Evolutionary conservation across 2,329 filamentous ascomycete species (phyloP), one percentile per base, ranked within the genome.

Genomic region (Taxawa tesnikishii): DNA sequence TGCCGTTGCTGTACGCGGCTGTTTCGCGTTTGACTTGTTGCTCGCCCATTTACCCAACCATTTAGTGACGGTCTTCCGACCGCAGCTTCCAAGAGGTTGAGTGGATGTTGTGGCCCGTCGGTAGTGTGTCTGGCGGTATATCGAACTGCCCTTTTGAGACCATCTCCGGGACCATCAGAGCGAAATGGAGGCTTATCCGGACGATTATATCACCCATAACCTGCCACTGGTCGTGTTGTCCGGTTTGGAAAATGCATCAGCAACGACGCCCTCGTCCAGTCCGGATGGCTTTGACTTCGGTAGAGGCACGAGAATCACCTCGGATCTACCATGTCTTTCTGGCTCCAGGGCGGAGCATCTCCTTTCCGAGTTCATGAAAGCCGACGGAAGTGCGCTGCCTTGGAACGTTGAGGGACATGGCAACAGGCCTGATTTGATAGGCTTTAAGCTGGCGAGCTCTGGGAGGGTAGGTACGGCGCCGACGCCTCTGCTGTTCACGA

Each of bases 171-270:
- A 27, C 29, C 12, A 29, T 9, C 13, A 15, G 8, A n/a, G 12
- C 11, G 15, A n/a, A 17, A 90, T 90, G 83, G 80, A 90, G 57
- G 81, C 72, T 47, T 88, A 84, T 59, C 80, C 82, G 33, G 55
- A 62, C 37, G 79, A 79, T 56, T 93, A 87, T 62, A 67, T 93
- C 55, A 74, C 78, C 53, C 85, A 90, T 59, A 92, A 90, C 59
- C 69, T 92, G 47, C 88, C 88, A 21, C 69, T 94, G 36, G 61
- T 96, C 39, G 65, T 92, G 28, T 70, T 93, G 19, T 84, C 84
- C 23, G 90, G 88, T 9, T 68, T 94, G 19, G 67, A 59, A 50
- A 59, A 56, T 13, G 43, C 44, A 7, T 36, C 31, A 12, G 42
- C 43, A 46, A 51, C 47, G 31, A 48, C 50, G 4, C 21, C 39